Conservation (phyloP, 345 rosid genomes). For the Dipteronia dyeriana region DNA sequence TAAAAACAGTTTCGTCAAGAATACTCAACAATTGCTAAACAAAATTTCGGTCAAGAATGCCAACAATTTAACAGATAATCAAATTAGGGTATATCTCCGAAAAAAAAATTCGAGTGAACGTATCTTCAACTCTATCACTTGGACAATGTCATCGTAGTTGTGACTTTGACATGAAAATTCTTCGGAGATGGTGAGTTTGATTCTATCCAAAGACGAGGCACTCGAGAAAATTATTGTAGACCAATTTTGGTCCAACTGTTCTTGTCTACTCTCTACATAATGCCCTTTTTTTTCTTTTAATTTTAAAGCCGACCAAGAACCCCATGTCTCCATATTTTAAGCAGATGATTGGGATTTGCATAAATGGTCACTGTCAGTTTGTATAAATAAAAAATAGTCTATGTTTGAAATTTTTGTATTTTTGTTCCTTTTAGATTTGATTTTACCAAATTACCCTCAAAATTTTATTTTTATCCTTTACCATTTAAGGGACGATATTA, state of each 20-base stretch:
- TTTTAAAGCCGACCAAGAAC: neutral
- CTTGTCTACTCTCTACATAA: no score
- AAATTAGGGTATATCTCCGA: neutral
- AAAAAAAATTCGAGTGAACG: neutral
- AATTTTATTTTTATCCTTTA: no score
- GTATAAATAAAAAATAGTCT: no score
- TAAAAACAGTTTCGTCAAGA: neutral
- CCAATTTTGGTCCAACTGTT: neutral
- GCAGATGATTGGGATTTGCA: no score
- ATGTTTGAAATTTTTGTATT: no score
- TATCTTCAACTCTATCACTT: neutral
- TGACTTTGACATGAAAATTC: neutral
- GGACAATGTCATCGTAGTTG: neutral
- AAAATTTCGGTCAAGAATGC: neutral
- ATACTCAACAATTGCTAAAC: neutral
- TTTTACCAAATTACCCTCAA: no score
- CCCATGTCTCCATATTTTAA: neutral
- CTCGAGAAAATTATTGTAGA: no score
- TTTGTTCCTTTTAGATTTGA: no score
- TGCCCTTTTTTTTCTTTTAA: neutral
- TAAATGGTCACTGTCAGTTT: no score
- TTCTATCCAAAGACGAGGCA: neutral
- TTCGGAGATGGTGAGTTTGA: neutral
- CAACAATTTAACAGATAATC: neutral
- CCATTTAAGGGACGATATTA: no score